Conservation (phyloP, 2,329 filamentous ascomycete species). For the Colletotrichum orbiculare region DNA sequence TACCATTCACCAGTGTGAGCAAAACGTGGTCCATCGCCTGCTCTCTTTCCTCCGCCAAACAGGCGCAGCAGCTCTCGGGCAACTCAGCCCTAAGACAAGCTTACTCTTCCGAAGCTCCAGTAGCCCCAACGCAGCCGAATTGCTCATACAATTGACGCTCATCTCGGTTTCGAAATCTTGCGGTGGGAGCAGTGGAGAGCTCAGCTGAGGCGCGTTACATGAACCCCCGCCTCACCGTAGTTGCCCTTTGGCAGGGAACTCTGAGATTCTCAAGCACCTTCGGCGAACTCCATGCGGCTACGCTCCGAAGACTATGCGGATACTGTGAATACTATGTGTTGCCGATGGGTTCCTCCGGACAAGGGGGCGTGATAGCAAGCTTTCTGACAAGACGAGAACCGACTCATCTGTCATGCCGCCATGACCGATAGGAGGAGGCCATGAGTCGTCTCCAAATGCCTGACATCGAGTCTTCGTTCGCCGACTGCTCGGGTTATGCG, state of each 20-base stretch:
- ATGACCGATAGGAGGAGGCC: neutral
- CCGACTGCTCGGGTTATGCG: neutral
- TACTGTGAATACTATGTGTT: too few species aligned
- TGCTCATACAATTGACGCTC: too few species aligned
- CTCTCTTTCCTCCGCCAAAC: slow-evolving; percentile 1
- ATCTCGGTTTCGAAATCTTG: neutral
- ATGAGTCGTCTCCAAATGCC: slow-evolving; percentile 7
- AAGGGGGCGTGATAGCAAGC: neutral
- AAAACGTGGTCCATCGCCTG: neutral
- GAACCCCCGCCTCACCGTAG: slow-evolving; percentile 12
- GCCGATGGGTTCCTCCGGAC: neutral
- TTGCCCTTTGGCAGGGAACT: slow-evolving; percentile 3
- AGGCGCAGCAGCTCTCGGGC: slow-evolving; percentile 23
- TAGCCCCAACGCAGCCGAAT: slow-evolving; percentile 2
- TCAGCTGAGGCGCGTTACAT: neutral
- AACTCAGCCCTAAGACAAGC: slow-evolving; percentile 35
- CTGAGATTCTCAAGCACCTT: too few species aligned
- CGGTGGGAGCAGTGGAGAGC: slow-evolving; percentile 18
- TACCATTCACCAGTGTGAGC: neutral
- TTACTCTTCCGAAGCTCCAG: slow-evolving; percentile 14
- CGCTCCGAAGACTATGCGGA: too few species aligned
- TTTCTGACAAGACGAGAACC: too few species aligned
- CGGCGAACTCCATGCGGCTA: too few species aligned
- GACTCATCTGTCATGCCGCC: neutral
- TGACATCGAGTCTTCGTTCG: slow-evolving; percentile 8